phyloP scores from a whole-genome alignment of 2,329 filamentous ascomycete species.

The Knufia fluminis region DNA sequence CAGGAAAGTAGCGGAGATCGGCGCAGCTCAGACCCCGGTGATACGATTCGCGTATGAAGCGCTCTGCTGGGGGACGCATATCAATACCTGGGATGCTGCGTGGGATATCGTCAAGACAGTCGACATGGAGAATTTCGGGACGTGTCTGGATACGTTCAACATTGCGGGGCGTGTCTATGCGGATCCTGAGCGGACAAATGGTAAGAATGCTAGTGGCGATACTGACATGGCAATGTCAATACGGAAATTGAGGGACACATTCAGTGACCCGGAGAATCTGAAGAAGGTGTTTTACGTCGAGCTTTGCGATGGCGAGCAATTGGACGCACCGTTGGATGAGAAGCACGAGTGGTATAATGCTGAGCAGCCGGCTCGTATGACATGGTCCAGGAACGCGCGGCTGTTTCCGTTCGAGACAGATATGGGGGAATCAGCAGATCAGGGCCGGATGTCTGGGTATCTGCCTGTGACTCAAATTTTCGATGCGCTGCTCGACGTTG shows the following conservation, averaged over 20 bases:
- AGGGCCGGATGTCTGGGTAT: slow-evolving; percentile 48
- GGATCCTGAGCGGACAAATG: slow-evolving; percentile 49
- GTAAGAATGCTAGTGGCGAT: slow-evolving; percentile 48
- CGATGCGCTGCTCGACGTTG: slow-evolving; percentile 51
- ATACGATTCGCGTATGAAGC: slow-evolving; percentile 67
- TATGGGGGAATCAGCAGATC: slow-evolving; percentile 9
- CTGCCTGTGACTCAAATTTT: slow-evolving; percentile 56
- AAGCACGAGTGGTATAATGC: slow-evolving; percentile 51
- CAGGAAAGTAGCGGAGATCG: slow-evolving; percentile 47
- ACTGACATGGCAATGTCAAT: slow-evolving; percentile 47
- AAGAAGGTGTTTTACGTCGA: slow-evolving; percentile 67
- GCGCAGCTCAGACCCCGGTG: slow-evolving; percentile 41
- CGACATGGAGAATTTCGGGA: slow-evolving; percentile 61
- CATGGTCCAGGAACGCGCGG: slow-evolving; percentile 67
- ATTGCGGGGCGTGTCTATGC: slow-evolving; percentile 63
- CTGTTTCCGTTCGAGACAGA: slow-evolving; percentile 57
- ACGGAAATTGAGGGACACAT: slow-evolving; percentile 41
- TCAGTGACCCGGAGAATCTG: slow-evolving; percentile 40
- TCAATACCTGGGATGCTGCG: slow-evolving; percentile 61
- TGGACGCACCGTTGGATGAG: slow-evolving; percentile 47
- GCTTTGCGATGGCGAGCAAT: slow-evolving; percentile 62
- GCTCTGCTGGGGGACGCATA: slow-evolving; percentile 61
- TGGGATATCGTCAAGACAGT: slow-evolving; percentile 61
- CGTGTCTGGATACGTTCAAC: slow-evolving; percentile 72
- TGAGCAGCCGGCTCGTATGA: slow-evolving; percentile 58